These are phyloP conservation scores for Fusarium phyllophilum DNA, from an alignment of 2,329 filamentous ascomycete genomes.

Conservation along the genomic window DNA sequence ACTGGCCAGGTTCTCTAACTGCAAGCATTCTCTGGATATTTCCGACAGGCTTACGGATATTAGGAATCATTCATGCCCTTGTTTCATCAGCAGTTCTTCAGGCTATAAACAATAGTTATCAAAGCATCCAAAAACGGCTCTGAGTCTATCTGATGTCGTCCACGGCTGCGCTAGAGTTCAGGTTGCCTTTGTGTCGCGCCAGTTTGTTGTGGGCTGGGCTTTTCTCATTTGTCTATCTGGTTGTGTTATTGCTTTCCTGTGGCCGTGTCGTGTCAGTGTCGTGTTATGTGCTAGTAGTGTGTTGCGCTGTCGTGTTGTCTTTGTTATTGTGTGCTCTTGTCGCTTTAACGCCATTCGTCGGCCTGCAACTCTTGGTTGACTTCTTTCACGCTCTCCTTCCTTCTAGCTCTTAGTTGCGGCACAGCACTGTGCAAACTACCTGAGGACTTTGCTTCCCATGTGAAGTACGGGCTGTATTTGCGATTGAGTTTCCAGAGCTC, in stretches of 20 bases:
- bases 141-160: background rate
- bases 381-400: conserved; percentile 34
- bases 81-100: conserved; percentile 2
- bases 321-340: conserved; percentile 38
- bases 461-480: background rate
- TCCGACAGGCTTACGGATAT: background rate
- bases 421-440: conserved; percentile 40
- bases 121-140: background rate
- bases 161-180: conserved; percentile 22
- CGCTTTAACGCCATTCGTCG: conserved; percentile 32
- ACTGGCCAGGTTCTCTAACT: background rate
- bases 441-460: conserved; percentile 25
- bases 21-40: conserved; percentile 16
- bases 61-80: background rate
- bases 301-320: conserved; percentile 39
- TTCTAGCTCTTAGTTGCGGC: conserved; percentile 36
- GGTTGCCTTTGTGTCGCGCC: conserved; percentile 31
- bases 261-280: conserved; percentile 37
- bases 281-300: conserved; percentile 40
- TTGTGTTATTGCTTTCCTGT: conserved; percentile 33
- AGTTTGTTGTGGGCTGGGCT: conserved; percentile 25
- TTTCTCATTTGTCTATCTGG: conserved; percentile 22
- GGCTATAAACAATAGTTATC: background rate
- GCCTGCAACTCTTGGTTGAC: conserved; percentile 19
- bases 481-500: conserved; percentile 22